phyloP scores from a whole-genome alignment of 2,329 filamentous ascomycete genomes.

The Aureobasidium subglaciale region DNA sequence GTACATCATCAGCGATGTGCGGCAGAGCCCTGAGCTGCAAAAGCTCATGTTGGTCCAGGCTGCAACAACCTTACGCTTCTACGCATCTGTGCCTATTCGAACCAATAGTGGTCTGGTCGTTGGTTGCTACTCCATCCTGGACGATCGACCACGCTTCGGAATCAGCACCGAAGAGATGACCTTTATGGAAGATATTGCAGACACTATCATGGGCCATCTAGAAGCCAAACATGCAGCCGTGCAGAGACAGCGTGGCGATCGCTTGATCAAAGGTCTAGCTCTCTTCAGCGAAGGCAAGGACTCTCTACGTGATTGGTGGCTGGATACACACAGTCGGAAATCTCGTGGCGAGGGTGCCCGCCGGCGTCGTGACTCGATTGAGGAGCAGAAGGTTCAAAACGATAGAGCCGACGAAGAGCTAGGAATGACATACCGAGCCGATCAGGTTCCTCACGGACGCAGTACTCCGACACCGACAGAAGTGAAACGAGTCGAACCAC shows the following conservation, averaged over 20 bases:
- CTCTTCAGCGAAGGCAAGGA: conserved; percentile 32
- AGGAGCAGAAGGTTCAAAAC: neutral
- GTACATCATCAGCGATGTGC: conserved; percentile 22
- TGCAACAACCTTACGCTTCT: conserved; percentile 33
- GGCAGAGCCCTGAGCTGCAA: conserved; percentile 6
- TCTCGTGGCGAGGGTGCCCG: conserved; percentile 4
- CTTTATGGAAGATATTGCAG: conserved; percentile 52
- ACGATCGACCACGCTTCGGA: conserved; percentile 49
- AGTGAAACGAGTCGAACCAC: neutral
- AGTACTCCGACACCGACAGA: neutral
- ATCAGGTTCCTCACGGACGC: neutral
- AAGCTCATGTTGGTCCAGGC: conserved; percentile 17
- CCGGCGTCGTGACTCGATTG: conserved; percentile 6
- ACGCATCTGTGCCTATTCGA: conserved; percentile 54
- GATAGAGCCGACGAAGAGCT: conserved; percentile 20
- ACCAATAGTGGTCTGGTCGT: conserved; percentile 51
- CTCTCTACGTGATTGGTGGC: conserved; percentile 25
- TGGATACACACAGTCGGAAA: conserved; percentile 15
- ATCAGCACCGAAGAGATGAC: conserved; percentile 44
- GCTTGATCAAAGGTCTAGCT: conserved; percentile 48
- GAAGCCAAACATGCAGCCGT: conserved; percentile 42
- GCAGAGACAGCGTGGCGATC: conserved; percentile 47
- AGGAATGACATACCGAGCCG: conserved; percentile 15
- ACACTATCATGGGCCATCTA: conserved; percentile 54
- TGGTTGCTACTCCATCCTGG: conserved; percentile 53